A percentile compares a stretch with the other conserved stretches of the same genome.
Conservation (phyloP, 2,329 filamentous ascomycete species). For the Aspergillus sojae region DNA sequence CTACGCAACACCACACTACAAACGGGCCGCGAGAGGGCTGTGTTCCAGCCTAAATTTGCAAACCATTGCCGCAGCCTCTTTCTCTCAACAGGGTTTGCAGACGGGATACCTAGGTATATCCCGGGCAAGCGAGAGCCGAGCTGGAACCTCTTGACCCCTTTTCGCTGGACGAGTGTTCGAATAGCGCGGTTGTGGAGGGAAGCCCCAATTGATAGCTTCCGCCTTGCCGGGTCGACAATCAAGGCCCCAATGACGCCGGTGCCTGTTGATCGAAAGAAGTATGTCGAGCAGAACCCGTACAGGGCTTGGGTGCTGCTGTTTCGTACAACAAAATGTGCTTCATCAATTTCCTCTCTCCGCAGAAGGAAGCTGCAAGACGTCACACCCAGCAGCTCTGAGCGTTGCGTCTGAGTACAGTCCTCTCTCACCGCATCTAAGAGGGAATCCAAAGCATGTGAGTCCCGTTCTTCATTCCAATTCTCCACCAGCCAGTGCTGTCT, state of each 20-base stretch:
- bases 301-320: conserved; percentile 90
- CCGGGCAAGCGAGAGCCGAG: conserved; percentile 79
- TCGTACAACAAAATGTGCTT: conserved; percentile 86
- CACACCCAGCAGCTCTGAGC: conserved; percentile 69
- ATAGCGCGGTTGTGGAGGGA: conserved; percentile 86
- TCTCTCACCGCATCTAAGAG: conserved; percentile 72
- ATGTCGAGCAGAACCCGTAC: conserved; percentile 91
- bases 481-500: conserved; percentile 95
- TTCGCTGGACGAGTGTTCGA: conserved; percentile 70
- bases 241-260: conserved; percentile 80
- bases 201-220: conserved; percentile 86
- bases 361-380: conserved; percentile 77
- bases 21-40: conserved; percentile 62
- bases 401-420: conserved; percentile 61
- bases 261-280: conserved; percentile 70
- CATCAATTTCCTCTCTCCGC: conserved; percentile 69
- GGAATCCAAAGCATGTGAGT: conserved; percentile 72
- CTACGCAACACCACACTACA: conserved; percentile 75
- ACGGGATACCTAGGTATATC: conserved; percentile 84
- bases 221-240: conserved; percentile 84
- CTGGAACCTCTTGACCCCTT: conserved; percentile 76
- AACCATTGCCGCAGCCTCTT: conserved; percentile 77
- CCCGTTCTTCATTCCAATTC: conserved; percentile 77
- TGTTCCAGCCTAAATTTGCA: conserved; percentile 86
- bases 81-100: conserved; percentile 61